Percentiles rank a stretch among this genome's conserved stretches.
phyloP scores from a whole-genome alignment of 2,329 filamentous ascomycete genomes.

The Teratosphaeria pseudoeucalypti region DNA sequence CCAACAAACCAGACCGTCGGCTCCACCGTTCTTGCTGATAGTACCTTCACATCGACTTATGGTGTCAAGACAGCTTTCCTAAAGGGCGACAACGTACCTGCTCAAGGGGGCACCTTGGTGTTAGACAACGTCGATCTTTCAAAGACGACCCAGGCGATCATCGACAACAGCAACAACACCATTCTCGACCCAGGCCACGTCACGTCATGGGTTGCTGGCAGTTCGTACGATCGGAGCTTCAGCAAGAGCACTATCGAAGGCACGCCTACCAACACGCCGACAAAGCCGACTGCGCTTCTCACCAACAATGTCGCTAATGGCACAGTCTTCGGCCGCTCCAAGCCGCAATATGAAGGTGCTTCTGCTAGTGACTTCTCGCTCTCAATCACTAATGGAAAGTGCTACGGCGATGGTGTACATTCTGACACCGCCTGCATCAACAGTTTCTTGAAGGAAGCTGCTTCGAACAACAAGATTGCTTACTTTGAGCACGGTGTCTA shows the following conservation, averaged over 20 bases:
- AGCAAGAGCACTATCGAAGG: conserved; percentile 5
- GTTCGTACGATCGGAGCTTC: conserved; percentile 48
- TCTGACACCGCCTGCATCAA: too few relatives aligned
- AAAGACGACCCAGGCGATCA: conserved; percentile 54
- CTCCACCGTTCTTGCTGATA: conserved; percentile 75
- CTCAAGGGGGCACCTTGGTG: conserved; percentile 70
- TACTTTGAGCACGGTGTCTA: conserved; percentile 58
- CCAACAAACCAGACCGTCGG: conserved; percentile 50
- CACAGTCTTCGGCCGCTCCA: conserved; percentile 69
- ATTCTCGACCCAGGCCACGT: conserved; percentile 63
- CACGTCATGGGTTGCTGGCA: conserved; percentile 68
- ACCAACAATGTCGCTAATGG: conserved; percentile 41
- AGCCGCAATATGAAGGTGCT: conserved; percentile 74
- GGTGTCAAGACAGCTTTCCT: conserved; percentile 70
- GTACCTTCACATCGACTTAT: conserved; percentile 61
- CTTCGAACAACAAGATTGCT: conserved; percentile 40
- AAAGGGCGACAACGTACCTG: conserved; percentile 51
- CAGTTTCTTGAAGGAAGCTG: too few relatives aligned
- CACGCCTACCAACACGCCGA: conserved; percentile 1
- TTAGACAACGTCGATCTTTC: conserved; percentile 86
- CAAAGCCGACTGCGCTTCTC: conserved; percentile 44
- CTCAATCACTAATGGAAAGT: conserved; percentile 49
- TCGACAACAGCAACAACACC: conserved; percentile 44
- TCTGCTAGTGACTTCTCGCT: conserved; percentile 64
- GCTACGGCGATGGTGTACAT: too few relatives aligned